Percentiles rank a stretch among this genome's conserved stretches.
These are phyloP conservation scores for Cucurbita pepo DNA, from an alignment of 306 rosid genomes.

Conservation along the genomic window DNA sequence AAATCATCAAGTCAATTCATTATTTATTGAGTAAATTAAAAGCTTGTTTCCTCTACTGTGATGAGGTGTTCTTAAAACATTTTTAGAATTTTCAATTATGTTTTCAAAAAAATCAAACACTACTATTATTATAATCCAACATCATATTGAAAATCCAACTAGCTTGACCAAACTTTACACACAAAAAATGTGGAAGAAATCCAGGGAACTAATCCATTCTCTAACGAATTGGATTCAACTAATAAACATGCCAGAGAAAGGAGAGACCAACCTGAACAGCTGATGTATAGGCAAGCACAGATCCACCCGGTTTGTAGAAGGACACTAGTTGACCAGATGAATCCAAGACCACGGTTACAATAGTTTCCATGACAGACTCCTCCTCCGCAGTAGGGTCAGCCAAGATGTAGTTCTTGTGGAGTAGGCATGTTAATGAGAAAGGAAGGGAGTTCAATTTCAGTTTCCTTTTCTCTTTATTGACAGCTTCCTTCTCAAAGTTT, in stretches of 20 bases:
- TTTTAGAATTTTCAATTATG: no score
- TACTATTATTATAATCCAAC: background rate
- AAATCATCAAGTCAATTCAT: no score
- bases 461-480: constrained; percentile 64
- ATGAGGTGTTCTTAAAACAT: no score
- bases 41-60: no score
- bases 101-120: background rate
- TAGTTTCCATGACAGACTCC: constrained; percentile 76
- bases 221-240: background rate
- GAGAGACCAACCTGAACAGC: constrained; percentile 52
- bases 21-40: no score
- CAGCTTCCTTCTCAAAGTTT: constrained; percentile 29
- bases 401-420: constrained; percentile 65
- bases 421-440: constrained; percentile 66
- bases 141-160: background rate
- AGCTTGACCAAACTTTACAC: background rate
- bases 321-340: constrained; percentile 60
- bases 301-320: constrained; percentile 81
- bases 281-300: constrained; percentile 56
- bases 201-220: background rate
- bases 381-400: constrained; percentile 88
- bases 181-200: background rate
- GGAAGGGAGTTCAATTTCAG: constrained; percentile 52
- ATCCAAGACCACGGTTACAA: constrained; percentile 63
- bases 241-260: background rate